Evolutionary conservation across 352 stramenopile genomes (phyloP), one percentile per base, ranked within the genome.

Genomic region (Blastocystis sp.): DNA sequence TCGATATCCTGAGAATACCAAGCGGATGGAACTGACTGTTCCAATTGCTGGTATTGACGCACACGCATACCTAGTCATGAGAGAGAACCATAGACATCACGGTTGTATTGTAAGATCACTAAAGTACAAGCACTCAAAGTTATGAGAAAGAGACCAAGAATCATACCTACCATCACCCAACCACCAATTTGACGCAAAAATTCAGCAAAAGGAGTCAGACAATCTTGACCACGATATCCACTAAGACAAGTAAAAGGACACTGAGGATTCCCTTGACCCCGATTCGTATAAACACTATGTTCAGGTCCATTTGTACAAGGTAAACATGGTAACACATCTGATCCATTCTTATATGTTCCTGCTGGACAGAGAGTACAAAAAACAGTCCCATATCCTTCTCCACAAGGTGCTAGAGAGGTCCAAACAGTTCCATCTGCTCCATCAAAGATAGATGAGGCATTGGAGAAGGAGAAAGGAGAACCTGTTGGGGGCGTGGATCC

Each of bases 331-430:
- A 42, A 79, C 13, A 59, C 40, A 53, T 79, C 68, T 48, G 37
- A 37, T 48, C 7, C 44, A 48, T 58, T 79, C 76, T 87, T 87
- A 40, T 87, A 87, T 37, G 33, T 75, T 7, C 76, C 76, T 44
- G 19, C 51, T n/a, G 76, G 40, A 30, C 76, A 87, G 6, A 44
- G 1, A 27, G 60, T 87, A 51, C 76, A 87, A 24, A 87, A 87
- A 6, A 87, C 40, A 11, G 76, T 42, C 0, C 76, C 76, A 17
- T 44, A 70, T 22, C 76, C 76, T 2, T 27, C 30, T 13, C 5
- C 22, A 44, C 76, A 87, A 13, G 76, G 76, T n/a, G 76, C 76
- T 51, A 87, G 37, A 30, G 76, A 87, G 24, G 76, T 75, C 76
- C 76, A 87, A n/a, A 87, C 60, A 3, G 76, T 87, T 6, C 76